A percentile compares a stretch with the other conserved stretches of the same genome.
Conservation (phyloP, 306 rosid genomes). For the Prunus dulcis region DNA sequence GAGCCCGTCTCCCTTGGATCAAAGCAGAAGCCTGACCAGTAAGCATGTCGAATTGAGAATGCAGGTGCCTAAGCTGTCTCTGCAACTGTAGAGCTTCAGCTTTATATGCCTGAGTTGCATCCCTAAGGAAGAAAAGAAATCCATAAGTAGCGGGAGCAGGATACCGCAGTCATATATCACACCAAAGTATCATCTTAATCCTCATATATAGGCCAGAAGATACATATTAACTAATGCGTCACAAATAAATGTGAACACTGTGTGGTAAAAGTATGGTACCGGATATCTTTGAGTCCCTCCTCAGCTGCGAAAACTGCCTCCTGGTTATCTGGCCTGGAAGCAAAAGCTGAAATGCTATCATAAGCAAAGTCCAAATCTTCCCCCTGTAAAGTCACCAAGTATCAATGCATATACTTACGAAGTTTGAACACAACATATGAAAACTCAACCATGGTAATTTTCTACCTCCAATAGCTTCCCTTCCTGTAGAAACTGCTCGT, state of each 20-base stretch:
- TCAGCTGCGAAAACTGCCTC: slow-evolving; percentile 85
- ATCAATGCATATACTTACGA: neutral
- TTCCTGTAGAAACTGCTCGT: slow-evolving; percentile 65
- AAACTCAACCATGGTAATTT: neutral
- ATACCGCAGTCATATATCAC: neutral
- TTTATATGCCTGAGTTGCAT: slow-evolving; percentile 68
- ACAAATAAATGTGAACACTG: neutral
- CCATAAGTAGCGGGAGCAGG: slow-evolving; percentile 8
- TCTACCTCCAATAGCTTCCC: slow-evolving; percentile 89
- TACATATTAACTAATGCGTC: neutral
- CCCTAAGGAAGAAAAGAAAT: slow-evolving; percentile 45
- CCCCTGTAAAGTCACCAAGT: slow-evolving; percentile 41
- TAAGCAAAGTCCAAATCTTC: slow-evolving; percentile 90
- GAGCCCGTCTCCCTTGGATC: slow-evolving; percentile 89
- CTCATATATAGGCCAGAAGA: neutral
- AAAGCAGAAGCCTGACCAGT: slow-evolving; percentile 72
- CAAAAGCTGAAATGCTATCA: slow-evolving; percentile 87
- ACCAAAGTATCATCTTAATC: neutral
- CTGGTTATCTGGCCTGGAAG: slow-evolving; percentile 75
- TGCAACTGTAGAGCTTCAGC: slow-evolving; percentile 77
- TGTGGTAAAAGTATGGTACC: slow-evolving; percentile 25
- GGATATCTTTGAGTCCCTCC: slow-evolving; percentile 82
- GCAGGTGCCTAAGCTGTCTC: slow-evolving; percentile 67
- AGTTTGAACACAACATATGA: neutral
- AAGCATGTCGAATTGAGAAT: slow-evolving; percentile 82